Evolutionary conservation across 2,329 filamentous ascomycete species (phyloP).

Genomic region (Salinomyces thailandicus): DNA sequence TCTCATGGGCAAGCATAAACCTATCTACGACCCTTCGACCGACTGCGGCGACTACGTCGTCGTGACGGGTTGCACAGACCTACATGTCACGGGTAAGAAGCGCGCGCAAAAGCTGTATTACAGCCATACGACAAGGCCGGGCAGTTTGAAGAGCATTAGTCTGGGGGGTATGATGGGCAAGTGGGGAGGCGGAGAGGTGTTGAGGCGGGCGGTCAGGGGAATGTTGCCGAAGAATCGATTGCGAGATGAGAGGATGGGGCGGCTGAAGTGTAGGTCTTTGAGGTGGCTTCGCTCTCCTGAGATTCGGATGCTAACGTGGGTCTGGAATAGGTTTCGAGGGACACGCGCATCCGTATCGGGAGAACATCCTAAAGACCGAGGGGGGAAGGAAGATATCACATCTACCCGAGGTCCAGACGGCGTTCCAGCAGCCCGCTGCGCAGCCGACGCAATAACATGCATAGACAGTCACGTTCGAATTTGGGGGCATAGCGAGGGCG

Average conservation of each 20-base stretch:
- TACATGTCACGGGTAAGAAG: conserved; percentile 87
- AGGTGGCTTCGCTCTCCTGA: conserved; percentile 14
- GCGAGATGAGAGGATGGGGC: conserved; percentile 72
- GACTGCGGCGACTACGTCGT: conserved; percentile 99
- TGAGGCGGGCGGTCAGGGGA: conserved; percentile 83
- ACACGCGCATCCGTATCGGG: conserved; percentile 78
- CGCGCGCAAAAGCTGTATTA: conserved; percentile 92
- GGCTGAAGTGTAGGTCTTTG: conserved; percentile 71
- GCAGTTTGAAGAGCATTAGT: conserved; percentile 73
- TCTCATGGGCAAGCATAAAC: conserved; percentile 98
- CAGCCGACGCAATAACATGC: neutral
- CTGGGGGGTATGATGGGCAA: conserved; percentile 95
- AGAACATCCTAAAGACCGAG: conserved; percentile 68
- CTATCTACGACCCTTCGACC: conserved; percentile 90
- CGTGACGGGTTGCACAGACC: conserved; percentile 69
- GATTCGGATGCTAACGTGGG: too few species aligned
- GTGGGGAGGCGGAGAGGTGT: conserved; percentile 82
- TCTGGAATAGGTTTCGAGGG: conserved; percentile 87
- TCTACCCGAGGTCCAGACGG: conserved; percentile 29
- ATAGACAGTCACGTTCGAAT: neutral
- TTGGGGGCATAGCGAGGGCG: neutral
- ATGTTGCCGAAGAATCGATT: conserved; percentile 98
- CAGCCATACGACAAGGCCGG: conserved; percentile 82
- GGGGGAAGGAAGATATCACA: conserved; percentile 18
- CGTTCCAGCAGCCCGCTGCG: conserved; percentile 16